These are phyloP conservation scores for Saturnispora ahearnii DNA, from an alignment of 805 yeast genomes.

Conservation along the genomic window DNA sequence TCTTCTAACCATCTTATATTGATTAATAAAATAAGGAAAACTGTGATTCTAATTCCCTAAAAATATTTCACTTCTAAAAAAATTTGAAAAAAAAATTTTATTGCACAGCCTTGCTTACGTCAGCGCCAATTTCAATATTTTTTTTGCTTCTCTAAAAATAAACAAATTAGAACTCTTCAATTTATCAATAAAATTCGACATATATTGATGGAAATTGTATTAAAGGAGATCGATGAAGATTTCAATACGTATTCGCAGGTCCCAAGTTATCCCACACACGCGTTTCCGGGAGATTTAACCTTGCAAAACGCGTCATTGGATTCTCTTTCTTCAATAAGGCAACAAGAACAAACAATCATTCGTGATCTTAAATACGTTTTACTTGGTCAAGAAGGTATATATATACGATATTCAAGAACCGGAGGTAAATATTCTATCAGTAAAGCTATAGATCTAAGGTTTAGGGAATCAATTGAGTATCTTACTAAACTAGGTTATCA, in stretches of 20 bases:
- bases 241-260: background rate
- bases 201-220: background rate
- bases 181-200: background rate
- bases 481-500: slow-evolving; percentile 55
- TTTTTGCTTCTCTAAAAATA: background rate
- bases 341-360: slow-evolving; percentile 66
- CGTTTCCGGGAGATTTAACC: background rate
- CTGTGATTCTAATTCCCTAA: background rate
- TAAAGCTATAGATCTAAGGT: slow-evolving; percentile 61
- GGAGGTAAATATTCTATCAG: slow-evolving; percentile 73
- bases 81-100: background rate
- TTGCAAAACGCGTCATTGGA: slow-evolving; percentile 1
- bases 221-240: background rate
- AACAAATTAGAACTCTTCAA: background rate
- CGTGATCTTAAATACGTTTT: slow-evolving; percentile 63
- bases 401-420: slow-evolving; percentile 56
- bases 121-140: background rate
- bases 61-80: background rate
- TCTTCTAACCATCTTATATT: slow-evolving; percentile 61
- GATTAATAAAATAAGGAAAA: background rate
- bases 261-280: background rate
- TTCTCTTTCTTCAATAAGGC: slow-evolving; percentile 30
- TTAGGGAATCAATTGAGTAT: slow-evolving; percentile 59
- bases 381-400: slow-evolving; percentile 68
- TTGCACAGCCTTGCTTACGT: slow-evolving; percentile 1